These are phyloP conservation scores for Anthracocystis walkeri DNA, from an alignment of 1,284 basidiomycete species.

Conservation along the genomic window DNA sequence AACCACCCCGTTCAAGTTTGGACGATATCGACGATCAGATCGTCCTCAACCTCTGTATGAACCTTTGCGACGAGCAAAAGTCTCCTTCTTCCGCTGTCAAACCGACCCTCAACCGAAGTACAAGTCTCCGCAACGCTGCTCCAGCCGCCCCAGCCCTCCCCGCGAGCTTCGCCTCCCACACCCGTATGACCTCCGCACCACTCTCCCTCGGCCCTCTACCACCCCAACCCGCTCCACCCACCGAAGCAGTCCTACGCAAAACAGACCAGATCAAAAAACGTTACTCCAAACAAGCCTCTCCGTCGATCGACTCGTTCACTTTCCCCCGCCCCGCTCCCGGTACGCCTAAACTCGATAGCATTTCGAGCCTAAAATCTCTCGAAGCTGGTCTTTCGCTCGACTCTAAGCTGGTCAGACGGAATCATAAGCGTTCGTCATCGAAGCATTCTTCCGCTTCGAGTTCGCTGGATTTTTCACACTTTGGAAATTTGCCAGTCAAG, in stretches of 20 bases:
- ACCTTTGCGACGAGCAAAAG: constrained; percentile 21
- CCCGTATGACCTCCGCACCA: constrained; percentile 18
- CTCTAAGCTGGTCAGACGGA: constrained; percentile 21
- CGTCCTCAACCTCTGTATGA: constrained; percentile 19
- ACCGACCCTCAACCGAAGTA: constrained; percentile 6
- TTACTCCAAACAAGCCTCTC: constrained; percentile 24
- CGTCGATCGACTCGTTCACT: constrained; percentile 6
- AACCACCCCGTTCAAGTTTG: constrained; percentile 23
- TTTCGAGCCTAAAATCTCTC: constrained; percentile 13
- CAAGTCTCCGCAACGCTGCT: not conserved
- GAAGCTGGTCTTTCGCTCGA: constrained; percentile 32
- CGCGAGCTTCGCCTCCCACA: not conserved
- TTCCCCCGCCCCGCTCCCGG: constrained; percentile 4
- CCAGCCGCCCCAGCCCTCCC: not conserved
- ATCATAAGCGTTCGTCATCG: constrained; percentile 22
- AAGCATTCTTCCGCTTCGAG: constrained; percentile 1
- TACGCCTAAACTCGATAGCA: constrained; percentile 23
- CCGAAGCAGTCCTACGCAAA: constrained; percentile 26
- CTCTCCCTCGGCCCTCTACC: constrained; percentile 37
- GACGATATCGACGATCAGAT: constrained; percentile 41
- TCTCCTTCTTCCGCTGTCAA: not conserved
- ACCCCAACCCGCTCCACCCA: constrained; percentile 20
- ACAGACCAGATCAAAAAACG: constrained; percentile 36
- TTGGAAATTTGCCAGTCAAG: constrained; percentile 7
- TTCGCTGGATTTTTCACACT: constrained; percentile 5